Percentiles rank a stretch among this genome's conserved stretches.
These are phyloP conservation scores for Boletus tylopilopsis DNA, from an alignment of 768 basidiomycete species.

Conservation along the genomic window DNA sequence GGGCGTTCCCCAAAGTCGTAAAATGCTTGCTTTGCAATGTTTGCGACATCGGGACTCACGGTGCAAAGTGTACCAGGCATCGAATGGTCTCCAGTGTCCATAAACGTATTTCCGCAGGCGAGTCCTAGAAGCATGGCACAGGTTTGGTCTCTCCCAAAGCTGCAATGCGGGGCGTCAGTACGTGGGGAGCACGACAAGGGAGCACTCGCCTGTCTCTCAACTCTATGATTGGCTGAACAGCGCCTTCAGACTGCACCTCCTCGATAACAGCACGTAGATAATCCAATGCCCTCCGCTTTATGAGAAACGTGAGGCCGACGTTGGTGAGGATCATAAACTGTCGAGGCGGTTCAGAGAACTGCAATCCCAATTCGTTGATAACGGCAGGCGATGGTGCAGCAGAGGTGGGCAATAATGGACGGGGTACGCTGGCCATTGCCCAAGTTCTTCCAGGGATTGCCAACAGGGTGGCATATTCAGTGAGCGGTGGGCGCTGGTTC, in stretches of 20 bases:
- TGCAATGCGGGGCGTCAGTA: slow-evolving; percentile 29
- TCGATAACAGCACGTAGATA: slow-evolving; percentile 80
- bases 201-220: slow-evolving; percentile 70
- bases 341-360: slow-evolving; percentile 68
- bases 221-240: slow-evolving; percentile 73
- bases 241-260: slow-evolving; percentile 71
- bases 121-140: slow-evolving; percentile 89
- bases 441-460: slow-evolving; percentile 80
- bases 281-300: slow-evolving; percentile 81
- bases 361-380: slow-evolving; percentile 78
- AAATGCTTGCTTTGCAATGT: slow-evolving; percentile 78
- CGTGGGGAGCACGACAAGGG: not conserved
- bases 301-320: slow-evolving; percentile 76
- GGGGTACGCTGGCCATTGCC: slow-evolving; percentile 66
- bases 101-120: slow-evolving; percentile 78
- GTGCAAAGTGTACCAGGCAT: slow-evolving; percentile 44
- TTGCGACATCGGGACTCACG: slow-evolving; percentile 58
- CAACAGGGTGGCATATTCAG: slow-evolving; percentile 75
- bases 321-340: slow-evolving; percentile 90
- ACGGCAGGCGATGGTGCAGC: slow-evolving; percentile 47
- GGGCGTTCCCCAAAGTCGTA: slow-evolving; percentile 84
- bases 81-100: slow-evolving; percentile 54
- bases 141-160: slow-evolving; percentile 89
- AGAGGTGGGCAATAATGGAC: slow-evolving; percentile 31
- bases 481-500: slow-evolving; percentile 57